Base-by-base conservation (phyloP, 768 basidiomycete genomes). In the Pisolithus marmoratus region DNA sequence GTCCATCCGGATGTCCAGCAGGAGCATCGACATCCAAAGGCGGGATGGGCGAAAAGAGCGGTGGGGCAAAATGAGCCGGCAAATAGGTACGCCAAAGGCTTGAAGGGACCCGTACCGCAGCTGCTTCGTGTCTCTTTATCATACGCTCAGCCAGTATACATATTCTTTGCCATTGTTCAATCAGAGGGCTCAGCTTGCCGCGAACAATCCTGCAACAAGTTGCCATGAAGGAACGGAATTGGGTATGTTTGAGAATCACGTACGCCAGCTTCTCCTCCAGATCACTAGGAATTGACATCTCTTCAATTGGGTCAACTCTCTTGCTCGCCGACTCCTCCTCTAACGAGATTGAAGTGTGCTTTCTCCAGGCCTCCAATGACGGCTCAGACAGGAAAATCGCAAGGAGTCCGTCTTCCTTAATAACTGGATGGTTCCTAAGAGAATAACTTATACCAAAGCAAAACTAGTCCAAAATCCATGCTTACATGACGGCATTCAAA, bases 91-190 rank as follows among this genome's bases (percentile, higher is more conserved):
- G 80, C 74, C 75, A 77, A 70, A 80, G 75, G 74, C 77, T 76
- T 74, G 82, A 74, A 67, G 63, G 65, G 69, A 69, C 70, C 75
- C 90, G 81, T 87, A 89, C 90, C 78, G 89, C 86, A 74, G 89
- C 87, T 71, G 91, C 87, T 77, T 94, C 89, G 63, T 90, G 83
- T 71, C 94, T 82, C 69, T 86, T 91, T 50, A 95, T 80, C 57
- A 91, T 80, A 54, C 93, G 86, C 71, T 98, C 95, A 19, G 85
- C 80, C 50, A 93, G 77, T 51, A 90, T 72, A 65, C 90, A 90
- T 63, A 97, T 84, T 61, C 87, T 85, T 60, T 94, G 90, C 90
- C 94, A 96, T 54, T 90, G 85, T 53, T 92, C 92, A 53, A 97
- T 87, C 38, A 95, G 72, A 2, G 82, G 74, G 41, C 72, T 77